Evolutionary conservation across 192 early-diverging fungal species (phyloP), one percentile per base, ranked within the genome.

Genomic region (Borealophlyctis nickersoniae): DNA sequence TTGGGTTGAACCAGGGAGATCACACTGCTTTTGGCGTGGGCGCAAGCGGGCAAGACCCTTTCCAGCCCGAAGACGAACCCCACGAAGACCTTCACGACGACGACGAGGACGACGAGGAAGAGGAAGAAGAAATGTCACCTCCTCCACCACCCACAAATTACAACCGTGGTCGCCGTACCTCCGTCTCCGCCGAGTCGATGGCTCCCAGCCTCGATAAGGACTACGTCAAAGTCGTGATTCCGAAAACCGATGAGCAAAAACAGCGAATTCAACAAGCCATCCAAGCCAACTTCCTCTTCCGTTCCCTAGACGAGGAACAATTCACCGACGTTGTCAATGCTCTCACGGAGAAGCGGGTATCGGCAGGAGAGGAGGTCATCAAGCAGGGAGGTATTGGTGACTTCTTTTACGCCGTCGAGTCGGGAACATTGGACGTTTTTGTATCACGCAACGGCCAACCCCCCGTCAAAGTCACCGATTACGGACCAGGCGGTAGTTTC

Each of bases 381-480:
- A 86, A 83, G 49, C 96, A 99, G 72, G 96, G 96, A 49, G 93
- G 84, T 30, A 91, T 96, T 3, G 96, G 94, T 49, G 96, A 99
- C 74, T 99, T 82, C 79, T 99, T 97, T 69, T 99, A 99, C 70
- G 90, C 95, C 5, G 94, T 98, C n/a, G 95, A 99, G 76, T 83
- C 79, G 31, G 96, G 96, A 60, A 84, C 87, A 3, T 84, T 98
- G 72, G 95, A 99, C 58, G 89, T 94, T 31, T 94, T 87, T 81
- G 90, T 98, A 19, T 73, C 81, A 45, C 87, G 88, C 62, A 69
- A 73, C 35, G 87, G 79, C 16, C 80, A 76, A 4, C 70, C 84
- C 1, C 80, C 89, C 3, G 74, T 79, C 51, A 91, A 89, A 66
- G 95, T 98, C 2, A 74, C 84, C 51, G 78, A 82, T 48, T 96